Evolutionary conservation across 441 rosid genomes (phyloP).

Genomic region (Macaranga tanarius): DNA sequence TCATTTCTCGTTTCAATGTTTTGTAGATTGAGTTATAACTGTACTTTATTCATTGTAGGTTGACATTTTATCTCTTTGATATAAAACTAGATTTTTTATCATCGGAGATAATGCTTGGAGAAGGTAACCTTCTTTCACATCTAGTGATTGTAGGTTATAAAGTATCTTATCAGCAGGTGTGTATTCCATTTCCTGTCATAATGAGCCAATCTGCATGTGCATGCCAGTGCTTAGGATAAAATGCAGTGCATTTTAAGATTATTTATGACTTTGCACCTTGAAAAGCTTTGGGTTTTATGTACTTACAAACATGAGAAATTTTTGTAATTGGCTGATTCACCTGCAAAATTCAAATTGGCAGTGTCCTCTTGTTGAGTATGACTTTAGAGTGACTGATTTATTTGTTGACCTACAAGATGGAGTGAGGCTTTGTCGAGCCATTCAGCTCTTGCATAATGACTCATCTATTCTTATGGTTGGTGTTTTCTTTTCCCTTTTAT

Average conservation of each 20-base stretch:
- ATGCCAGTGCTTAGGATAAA: not conserved
- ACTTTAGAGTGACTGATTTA: constrained; percentile 66
- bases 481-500: constrained; percentile 6
- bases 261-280: not conserved
- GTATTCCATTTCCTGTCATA: constrained; percentile 20
- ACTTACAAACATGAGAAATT: not conserved
- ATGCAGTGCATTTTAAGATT: not conserved
- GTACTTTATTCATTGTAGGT: constrained; percentile 18
- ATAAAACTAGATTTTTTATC: constrained; percentile 64
- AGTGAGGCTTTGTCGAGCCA: constrained; percentile 82
- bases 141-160: constrained; percentile 74
- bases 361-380: constrained; percentile 70
- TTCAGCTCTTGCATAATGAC: constrained; percentile 77
- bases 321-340: not conserved
- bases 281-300: not conserved
- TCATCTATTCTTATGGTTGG: constrained; percentile 77
- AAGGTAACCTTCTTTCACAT: constrained; percentile 89
- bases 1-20: constrained; percentile 8
- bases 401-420: constrained; percentile 90
- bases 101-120: constrained; percentile 90
- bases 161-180: constrained; percentile 84
- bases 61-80: constrained; percentile 34
- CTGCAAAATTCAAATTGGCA: constrained; percentile 30
- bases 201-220: constrained; percentile 11
- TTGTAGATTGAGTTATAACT: constrained; percentile 19